A percentile compares a stretch with the other conserved stretches of the same genome.
Evolutionary conservation across 192 early-diverging fungal genomes (phyloP).

Genomic region (Helicostylum pulchrum): DNA sequence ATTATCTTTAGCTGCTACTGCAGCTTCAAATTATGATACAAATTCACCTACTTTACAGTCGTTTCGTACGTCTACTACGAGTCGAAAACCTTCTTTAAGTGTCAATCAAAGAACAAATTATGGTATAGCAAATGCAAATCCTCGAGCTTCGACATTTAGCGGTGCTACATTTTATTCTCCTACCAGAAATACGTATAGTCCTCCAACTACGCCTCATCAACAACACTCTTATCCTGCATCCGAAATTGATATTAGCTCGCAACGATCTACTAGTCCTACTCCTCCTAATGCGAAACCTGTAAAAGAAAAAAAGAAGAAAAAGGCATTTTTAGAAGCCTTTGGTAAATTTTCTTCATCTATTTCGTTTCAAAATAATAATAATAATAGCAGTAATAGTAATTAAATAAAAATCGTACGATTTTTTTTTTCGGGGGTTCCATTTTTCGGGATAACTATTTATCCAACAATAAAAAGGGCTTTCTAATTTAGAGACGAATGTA

Average conservation of each 20-base stretch:
- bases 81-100: slow-evolving; percentile 6
- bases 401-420: too few species aligned
- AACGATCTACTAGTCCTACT: background rate
- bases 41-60: slow-evolving; percentile 7
- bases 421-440: too few species aligned
- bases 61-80: background rate
- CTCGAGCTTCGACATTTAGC: background rate
- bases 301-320: slow-evolving; percentile 18
- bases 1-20: background rate
- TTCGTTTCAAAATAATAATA: background rate
- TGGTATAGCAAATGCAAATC: background rate
- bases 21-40: background rate
- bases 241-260: background rate
- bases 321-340: slow-evolving; percentile 16
- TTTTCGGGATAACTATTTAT: too few species aligned
- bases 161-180: background rate
- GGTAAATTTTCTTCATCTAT: slow-evolving; percentile 16
- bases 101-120: background rate
- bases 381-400: too few species aligned
- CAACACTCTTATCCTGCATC: slow-evolving; percentile 4
- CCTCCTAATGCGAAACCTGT: background rate
- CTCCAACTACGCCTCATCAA: background rate
- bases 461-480: too few species aligned
- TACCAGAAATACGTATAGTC: background rate
- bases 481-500: too few species aligned